These are phyloP conservation scores for Coccomyxa sp. DNA, from an alignment of 139 green algal genomes.

Conservation along the genomic window DNA sequence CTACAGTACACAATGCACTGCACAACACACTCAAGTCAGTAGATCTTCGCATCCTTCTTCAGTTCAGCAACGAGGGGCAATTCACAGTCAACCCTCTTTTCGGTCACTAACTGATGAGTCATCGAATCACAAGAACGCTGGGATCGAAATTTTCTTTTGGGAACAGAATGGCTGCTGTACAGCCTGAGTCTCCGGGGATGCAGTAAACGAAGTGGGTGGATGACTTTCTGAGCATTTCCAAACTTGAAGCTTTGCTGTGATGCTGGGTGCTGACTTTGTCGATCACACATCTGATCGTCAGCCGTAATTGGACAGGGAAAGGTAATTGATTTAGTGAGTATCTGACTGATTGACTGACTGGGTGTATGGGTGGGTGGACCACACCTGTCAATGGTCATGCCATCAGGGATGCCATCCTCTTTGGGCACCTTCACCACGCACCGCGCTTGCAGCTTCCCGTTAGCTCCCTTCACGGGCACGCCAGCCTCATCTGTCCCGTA, in stretches of 20 bases:
- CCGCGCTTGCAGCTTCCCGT: not conserved
- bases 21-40: too few relatives aligned
- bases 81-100: too few relatives aligned
- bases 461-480: constrained; percentile 4
- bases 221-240: not conserved
- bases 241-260: not conserved
- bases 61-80: too few relatives aligned
- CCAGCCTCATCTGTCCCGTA: constrained; percentile 28
- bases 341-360: not conserved
- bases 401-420: constrained; percentile 8
- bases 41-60: too few relatives aligned
- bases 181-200: not conserved
- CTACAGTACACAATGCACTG: not conserved
- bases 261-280: not conserved
- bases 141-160: too few relatives aligned
- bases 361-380: not conserved
- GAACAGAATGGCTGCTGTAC: not conserved
- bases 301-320: not conserved
- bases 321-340: not conserved
- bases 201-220: too few relatives aligned
- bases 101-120: too few relatives aligned
- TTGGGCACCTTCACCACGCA: not conserved
- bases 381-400: constrained; percentile 7
- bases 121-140: too few relatives aligned
- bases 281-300: not conserved